Evolutionary conservation across 2,329 filamentous ascomycete species (phyloP).

Genomic region (Ceratocystis cubensis): DNA sequence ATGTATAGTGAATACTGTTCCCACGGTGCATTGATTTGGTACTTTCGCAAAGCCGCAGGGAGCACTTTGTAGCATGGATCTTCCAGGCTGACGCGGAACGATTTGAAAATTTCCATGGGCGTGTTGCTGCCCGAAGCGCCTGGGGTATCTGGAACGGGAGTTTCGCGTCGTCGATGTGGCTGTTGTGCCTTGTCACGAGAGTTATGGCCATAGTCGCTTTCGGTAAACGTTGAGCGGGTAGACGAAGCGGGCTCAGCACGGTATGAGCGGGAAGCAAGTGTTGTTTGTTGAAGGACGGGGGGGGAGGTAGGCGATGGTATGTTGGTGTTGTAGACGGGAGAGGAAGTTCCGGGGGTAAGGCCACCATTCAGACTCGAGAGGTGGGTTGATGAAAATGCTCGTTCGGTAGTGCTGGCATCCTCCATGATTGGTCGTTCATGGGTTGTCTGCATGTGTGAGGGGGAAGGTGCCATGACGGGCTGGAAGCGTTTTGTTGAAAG

Average conservation of each 20-base stretch:
- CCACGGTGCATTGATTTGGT: constrained; percentile 97
- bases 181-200: constrained; percentile 31
- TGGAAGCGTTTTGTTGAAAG: constrained; percentile 64
- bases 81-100: constrained; percentile 93
- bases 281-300: constrained; percentile 42
- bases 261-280: constrained; percentile 50
- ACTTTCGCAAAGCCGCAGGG: constrained; percentile 89
- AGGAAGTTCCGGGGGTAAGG: constrained; percentile 40
- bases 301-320: constrained; percentile 59
- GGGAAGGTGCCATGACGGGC: constrained; percentile 63
- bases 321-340: constrained; percentile 47
- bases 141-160: constrained; percentile 49
- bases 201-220: constrained; percentile 30
- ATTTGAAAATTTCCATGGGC: constrained; percentile 94
- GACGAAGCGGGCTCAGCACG: constrained; percentile 43
- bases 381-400: constrained; percentile 55
- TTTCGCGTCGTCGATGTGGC: constrained; percentile 45
- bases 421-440: constrained; percentile 54
- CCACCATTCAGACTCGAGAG: constrained; percentile 57
- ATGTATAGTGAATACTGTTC: constrained; percentile 96
- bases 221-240: constrained; percentile 43
- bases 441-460: constrained; percentile 56
- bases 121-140: constrained; percentile 32
- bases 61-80: constrained; percentile 96
- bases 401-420: constrained; percentile 56